Conservation (phyloP, 768 basidiomycete species). For the Lactarius hatsudake region DNA sequence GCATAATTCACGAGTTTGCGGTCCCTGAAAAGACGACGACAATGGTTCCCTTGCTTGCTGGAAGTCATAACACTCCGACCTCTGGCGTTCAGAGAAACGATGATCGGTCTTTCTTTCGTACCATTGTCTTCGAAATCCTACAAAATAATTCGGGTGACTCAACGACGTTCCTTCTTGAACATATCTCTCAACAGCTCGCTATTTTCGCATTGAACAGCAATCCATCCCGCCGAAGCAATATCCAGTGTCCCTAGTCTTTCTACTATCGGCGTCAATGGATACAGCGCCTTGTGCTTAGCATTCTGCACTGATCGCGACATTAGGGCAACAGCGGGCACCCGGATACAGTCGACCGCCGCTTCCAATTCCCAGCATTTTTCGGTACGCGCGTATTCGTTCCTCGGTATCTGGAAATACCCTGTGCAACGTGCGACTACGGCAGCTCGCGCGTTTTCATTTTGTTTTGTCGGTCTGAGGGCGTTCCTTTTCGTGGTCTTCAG, state of each 20-base stretch:
- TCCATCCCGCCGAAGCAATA: background rate
- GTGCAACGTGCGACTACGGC: background rate
- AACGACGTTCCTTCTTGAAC: background rate
- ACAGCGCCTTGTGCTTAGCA: background rate
- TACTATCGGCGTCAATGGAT: constrained; percentile 13
- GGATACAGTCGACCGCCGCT: constrained; percentile 1
- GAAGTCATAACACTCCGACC: background rate
- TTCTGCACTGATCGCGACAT: constrained; percentile 8
- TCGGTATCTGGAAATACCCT: background rate
- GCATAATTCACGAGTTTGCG: no score
- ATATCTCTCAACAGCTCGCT: constrained; percentile 14
- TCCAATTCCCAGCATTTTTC: background rate
- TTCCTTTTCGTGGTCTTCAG: no score
- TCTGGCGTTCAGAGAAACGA: no score
- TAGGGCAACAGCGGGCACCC: constrained; percentile 8
- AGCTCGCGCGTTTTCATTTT: background rate
- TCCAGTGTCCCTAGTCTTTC: background rate
- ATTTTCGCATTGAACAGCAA: background rate
- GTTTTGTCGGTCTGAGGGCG: background rate
- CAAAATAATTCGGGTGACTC: constrained; percentile 3
- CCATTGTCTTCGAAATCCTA: constrained; percentile 15
- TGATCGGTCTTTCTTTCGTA: no score
- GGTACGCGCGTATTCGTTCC: constrained; percentile 7
- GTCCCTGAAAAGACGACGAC: no score
- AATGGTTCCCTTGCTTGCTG: background rate